Evolutionary conservation across 306 rosid species (phyloP), one percentile per base, ranked within the genome.

Genomic region (Pterocarpus santalinus): DNA sequence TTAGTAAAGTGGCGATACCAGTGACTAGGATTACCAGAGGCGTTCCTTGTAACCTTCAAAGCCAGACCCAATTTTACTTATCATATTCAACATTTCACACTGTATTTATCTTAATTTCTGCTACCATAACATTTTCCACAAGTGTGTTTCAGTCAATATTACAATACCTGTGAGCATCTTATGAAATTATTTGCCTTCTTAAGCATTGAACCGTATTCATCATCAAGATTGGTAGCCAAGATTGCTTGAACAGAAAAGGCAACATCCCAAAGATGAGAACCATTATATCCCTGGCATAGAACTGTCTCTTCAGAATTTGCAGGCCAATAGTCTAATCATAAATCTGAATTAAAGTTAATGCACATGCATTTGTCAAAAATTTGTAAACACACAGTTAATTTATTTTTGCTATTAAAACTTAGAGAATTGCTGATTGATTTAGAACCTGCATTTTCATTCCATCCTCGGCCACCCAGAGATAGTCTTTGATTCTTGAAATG

Each of bases 371-470:
- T 61, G 28, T 51, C 13, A 51, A 63, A 2, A 2, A 47, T 72
- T 1, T 14, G 65, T 8, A 69, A 64, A 28, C 4, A 55, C 8
- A 15, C 41, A 5, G 28, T 35, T 55, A 52, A 22, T 13, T 77
- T 36, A 7, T 52, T 49, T 64, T 65, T 77, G 13, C 63, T 8
- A 35, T 49, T 4, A 35, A 34, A 76, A 49, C 49, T 62, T 47
- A 49, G n/a, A 7, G 28, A 7, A 70, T 36, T 33, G 2, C 14
- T 53, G 22, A n/a, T 53, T 7, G 15, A 13, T 12, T 38, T 60
- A 47, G 73, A 55, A 89, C 97, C 95, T 91, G 97, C 97, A 93
- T 90, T 89, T 93, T 93, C 94, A 93, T 83, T 68, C 97, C 97
- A 82, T 93, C 97, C 86, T 93, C 97, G 2, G 97, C 97, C 8